Percentiles rank a stretch among this genome's conserved stretches.
Conservation (phyloP, 345 rosid species). For the Trapa incisa region DNA sequence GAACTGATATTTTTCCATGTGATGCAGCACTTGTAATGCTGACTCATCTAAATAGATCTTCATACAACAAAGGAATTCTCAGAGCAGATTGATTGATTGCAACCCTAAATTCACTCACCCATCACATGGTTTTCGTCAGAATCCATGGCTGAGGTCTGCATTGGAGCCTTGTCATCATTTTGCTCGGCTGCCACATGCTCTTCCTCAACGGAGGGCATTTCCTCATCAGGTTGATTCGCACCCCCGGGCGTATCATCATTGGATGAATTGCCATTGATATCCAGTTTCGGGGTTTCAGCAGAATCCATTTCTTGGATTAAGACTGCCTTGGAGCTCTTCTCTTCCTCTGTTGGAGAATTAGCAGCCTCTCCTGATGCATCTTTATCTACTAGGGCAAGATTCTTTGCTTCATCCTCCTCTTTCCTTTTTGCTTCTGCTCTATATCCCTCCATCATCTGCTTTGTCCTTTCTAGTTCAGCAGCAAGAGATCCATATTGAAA, state of each 20-base stretch:
- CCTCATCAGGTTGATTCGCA: not conserved
- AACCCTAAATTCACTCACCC: not conserved
- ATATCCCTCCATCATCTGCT: conserved; percentile 25
- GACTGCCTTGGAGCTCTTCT: not conserved
- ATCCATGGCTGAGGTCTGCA: not conserved
- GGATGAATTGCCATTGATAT: not conserved
- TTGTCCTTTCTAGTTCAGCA: conserved; percentile 48
- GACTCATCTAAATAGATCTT: not conserved
- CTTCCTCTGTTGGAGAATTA: not conserved
- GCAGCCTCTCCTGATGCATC: not conserved
- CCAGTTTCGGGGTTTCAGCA: not conserved
- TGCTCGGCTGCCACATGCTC: not conserved
- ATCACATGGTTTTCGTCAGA: not conserved
- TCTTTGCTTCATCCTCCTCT: conserved; percentile 36
- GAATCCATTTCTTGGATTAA: conserved; percentile 4
- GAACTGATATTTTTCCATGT: not conserved
- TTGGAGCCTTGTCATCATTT: not conserved
- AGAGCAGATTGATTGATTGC: not conserved
- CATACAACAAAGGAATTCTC: not conserved
- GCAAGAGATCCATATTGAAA: conserved; percentile 53
- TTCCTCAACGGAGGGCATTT: not conserved
- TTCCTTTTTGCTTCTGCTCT: conserved; percentile 43
- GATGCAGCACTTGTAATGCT: not conserved
- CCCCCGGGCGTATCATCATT: not conserved
- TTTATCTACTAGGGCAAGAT: conserved; percentile 6